phyloP scores from a whole-genome alignment of 352 stramenopile genomes.

The Globisporangium parvum region DNA sequence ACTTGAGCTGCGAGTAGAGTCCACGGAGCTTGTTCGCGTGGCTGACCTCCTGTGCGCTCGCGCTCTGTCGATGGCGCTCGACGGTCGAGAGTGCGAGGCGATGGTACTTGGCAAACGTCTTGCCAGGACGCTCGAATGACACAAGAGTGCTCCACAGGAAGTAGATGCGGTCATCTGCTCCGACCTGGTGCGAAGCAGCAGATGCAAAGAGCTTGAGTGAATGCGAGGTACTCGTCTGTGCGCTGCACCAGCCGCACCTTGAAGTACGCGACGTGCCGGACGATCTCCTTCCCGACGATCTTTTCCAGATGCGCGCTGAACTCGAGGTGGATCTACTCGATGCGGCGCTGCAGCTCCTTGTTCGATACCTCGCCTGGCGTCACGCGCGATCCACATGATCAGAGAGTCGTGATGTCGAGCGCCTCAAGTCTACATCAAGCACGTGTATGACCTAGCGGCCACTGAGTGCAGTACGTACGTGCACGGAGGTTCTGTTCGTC shows the following conservation, averaged over 20 bases:
- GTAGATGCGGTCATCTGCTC: conserved; percentile 54
- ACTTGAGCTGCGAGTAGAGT: conserved; percentile 28
- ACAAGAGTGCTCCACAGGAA: conserved; percentile 67
- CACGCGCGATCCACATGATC: not conserved
- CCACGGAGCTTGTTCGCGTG: conserved; percentile 13
- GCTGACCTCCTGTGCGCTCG: not conserved
- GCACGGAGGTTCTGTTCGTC: conserved; percentile 35
- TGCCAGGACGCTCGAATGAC: conserved; percentile 41
- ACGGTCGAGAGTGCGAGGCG: conserved; percentile 26
- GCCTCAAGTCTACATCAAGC: not conserved
- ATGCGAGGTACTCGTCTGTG: not conserved
- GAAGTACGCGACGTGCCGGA: conserved; percentile 55
- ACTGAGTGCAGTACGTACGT: conserved; percentile 19
- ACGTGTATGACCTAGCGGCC: too few relatives aligned
- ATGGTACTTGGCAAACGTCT: conserved; percentile 40
- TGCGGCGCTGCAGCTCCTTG: conserved; percentile 31
- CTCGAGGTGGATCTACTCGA: conserved; percentile 55
- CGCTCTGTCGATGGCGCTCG: conserved; percentile 8
- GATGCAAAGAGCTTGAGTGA: not conserved
- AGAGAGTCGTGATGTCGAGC: not conserved
- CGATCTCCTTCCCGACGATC: conserved; percentile 59
- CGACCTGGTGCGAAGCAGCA: conserved; percentile 24
- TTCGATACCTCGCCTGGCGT: conserved; percentile 41
- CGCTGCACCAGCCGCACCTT: conserved; percentile 29
- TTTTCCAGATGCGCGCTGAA: conserved; percentile 48